Conservation (phyloP, 2,329 filamentous ascomycete species). For the Saccharata proteae region DNA sequence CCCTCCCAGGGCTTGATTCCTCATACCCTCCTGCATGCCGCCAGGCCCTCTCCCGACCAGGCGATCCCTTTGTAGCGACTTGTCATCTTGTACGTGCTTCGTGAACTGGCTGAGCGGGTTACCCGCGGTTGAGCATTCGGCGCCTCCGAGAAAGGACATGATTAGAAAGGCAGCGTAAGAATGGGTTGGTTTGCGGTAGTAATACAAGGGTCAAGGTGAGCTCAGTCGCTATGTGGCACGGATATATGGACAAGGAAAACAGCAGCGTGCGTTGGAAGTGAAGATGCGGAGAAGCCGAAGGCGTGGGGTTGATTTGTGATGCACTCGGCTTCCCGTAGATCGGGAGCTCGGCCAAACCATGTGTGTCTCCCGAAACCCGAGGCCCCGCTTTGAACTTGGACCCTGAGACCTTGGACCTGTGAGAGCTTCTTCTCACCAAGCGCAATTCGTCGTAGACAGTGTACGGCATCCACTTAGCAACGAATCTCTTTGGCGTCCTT, state of each 20-base stretch:
- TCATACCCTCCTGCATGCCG: constrained; percentile 63
- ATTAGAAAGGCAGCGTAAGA: constrained; percentile 12
- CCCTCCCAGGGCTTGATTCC: constrained; percentile 55
- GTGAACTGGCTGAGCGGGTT: constrained; percentile 96
- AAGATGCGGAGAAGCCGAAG: constrained; percentile 3
- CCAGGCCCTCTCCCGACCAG: constrained; percentile 64
- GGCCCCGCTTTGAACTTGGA: too few species aligned
- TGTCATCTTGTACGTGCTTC: constrained; percentile 94
- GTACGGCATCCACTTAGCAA: too few species aligned
- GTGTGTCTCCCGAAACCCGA: too few species aligned
- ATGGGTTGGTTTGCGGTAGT: background rate
- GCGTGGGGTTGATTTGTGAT: background rate
- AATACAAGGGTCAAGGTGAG: background rate
- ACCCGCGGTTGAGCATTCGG: constrained; percentile 90
- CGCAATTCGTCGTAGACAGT: constrained; percentile 2
- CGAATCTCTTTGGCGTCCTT: too few species aligned
- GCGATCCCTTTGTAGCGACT: constrained; percentile 82
- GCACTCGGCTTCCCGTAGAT: background rate
- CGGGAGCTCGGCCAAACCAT: too few species aligned
- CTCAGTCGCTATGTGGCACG: too few species aligned
- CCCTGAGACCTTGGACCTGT: constrained; percentile 5
- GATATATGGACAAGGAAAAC: background rate
- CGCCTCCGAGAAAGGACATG: constrained; percentile 94
- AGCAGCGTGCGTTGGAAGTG: background rate
- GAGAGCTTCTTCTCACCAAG: constrained; percentile 3